Base-by-base conservation (phyloP, 257 asterid species). In the Solanum chaucha region DNA sequence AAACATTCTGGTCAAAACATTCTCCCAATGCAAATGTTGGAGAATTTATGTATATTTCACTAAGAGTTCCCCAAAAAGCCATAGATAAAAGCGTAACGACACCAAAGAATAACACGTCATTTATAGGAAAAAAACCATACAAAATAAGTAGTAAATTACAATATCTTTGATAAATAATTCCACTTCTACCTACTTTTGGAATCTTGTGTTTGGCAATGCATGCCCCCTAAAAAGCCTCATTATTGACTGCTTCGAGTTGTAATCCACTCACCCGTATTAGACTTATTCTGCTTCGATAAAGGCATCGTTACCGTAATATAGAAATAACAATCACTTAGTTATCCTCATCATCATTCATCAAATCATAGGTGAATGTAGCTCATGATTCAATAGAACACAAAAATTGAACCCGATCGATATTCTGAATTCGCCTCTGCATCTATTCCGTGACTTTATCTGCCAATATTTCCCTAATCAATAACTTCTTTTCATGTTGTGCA, bases 391-490 rank as follows among this genome's bases (percentile, higher is more conserved):
- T 15, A 51, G 10, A 19, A 48, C 8, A 10, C n/a, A 28, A 64
- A 85, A 5, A 19, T 13, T 22, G 48, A 41, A 58, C 3, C 5
- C 12, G 30, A 2, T 59, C 10, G 0, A 36, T 36, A 71, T 70
- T 32, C 30, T 11, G 13, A 30, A 19, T 32, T 10, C 8, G 10
- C 9, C 36, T 8, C 6, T 3, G 2, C n/a, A 22, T 19, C 40
- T 59, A 78, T 2, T 8, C 17, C 38, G 13, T 89, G 55, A 92
- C 89, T 83, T 92, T 82, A 90, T 93, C 97, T 44, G 94, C 95
- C 90, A 93, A 91, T 67, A 95, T 93, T 91, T 94, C 96, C 86
- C 93, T 91, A 17, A 94, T 85, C 80, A 91, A 68, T 92, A 94
- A 77, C 88, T 90, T 89, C 86, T 83, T 91, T 35, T 80, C 83